phyloP scores from a whole-genome alignment of 139 green algal genomes.

The Gonium pectorale region DNA sequence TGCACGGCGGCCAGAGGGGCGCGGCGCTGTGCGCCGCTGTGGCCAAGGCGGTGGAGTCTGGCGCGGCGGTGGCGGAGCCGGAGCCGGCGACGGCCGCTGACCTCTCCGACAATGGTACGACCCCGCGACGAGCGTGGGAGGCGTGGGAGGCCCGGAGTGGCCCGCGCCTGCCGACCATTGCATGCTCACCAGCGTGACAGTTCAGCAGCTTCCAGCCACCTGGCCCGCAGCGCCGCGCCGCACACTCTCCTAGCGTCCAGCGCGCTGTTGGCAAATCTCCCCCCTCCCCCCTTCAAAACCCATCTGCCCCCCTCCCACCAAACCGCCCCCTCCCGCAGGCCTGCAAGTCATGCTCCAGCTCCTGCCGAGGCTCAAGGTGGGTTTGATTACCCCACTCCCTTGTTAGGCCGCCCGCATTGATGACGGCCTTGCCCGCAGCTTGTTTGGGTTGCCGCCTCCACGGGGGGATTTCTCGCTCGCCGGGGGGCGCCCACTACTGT shows the following conservation, averaged over 20 bases:
- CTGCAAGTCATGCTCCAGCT: slow-evolving; percentile 21
- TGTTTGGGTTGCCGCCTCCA: no score
- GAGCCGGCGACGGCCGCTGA: no score
- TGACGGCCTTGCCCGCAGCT: not conserved
- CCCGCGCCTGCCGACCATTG: no score
- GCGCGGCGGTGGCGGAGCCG: not conserved
- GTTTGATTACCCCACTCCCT: not conserved
- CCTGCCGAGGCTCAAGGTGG: slow-evolving; percentile 18
- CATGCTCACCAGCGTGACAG: no score
- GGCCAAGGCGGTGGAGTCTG: not conserved
- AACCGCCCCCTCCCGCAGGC: not conserved
- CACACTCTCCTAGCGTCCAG: no score
- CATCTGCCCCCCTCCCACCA: not conserved
- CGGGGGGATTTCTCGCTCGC: no score
- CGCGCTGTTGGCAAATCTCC: no score
- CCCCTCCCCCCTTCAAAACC: not conserved
- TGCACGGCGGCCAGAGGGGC: not conserved
- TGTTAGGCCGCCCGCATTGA: not conserved
- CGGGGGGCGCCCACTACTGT: no score
- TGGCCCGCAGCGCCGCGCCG: no score
- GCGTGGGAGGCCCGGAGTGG: no score
- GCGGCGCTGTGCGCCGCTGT: not conserved
- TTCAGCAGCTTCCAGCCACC: no score
- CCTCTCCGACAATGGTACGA: slow-evolving; percentile 10
- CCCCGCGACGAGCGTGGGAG: no score